Evolutionary conservation across 257 asterid species (phyloP).

Genomic region (Nemophila menziesii): DNA sequence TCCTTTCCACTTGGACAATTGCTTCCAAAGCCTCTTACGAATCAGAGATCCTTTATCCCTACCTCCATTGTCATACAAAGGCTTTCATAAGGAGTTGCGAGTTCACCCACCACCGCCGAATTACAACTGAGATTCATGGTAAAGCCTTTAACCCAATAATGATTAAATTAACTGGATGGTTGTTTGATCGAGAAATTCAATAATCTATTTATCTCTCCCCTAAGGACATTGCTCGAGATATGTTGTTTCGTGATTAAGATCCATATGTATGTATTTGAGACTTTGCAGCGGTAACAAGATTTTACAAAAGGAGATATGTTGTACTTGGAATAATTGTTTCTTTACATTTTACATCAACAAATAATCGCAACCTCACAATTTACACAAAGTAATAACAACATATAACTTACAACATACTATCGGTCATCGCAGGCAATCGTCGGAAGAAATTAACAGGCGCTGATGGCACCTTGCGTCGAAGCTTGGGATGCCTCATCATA

Average conservation of each 20-base stretch:
- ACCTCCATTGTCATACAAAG: too few species aligned
- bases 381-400: neutral
- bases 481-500: slow-evolving; percentile 74
- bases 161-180: too few species aligned
- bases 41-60: too few species aligned
- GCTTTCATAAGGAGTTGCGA: too few species aligned
- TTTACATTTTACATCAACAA: neutral
- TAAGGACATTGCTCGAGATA: too few species aligned
- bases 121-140: too few species aligned
- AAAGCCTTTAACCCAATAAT: too few species aligned
- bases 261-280: neutral
- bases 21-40: too few species aligned
- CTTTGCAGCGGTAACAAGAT: neutral
- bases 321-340: neutral
- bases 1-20: too few species aligned
- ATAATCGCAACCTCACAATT: neutral
- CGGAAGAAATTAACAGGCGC: slow-evolving; percentile 72
- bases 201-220: too few species aligned
- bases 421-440: slow-evolving; percentile 75
- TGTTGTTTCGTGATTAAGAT: neutral
- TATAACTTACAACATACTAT: slow-evolving; percentile 53
- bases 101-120: too few species aligned
- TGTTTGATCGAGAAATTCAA: too few species aligned
- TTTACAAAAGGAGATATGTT: neutral
- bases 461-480: slow-evolving; percentile 59